A percentile compares a stretch with the other conserved stretches of the same genome.
phyloP scores from a whole-genome alignment of 306 rosid genomes.

The Luffa aegyptiaca region DNA sequence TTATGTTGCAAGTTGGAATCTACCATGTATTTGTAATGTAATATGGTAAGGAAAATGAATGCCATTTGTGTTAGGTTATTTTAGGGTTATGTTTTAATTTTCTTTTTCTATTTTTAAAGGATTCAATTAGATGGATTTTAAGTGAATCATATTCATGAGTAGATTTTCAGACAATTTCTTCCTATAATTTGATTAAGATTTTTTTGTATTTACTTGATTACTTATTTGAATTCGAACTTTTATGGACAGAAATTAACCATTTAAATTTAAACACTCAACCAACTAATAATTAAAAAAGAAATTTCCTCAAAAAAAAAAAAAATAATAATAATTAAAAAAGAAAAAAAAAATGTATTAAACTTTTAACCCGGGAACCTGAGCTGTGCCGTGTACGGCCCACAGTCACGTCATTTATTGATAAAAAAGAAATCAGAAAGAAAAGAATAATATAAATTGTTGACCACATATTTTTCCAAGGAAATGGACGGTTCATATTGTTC shows the following conservation, averaged over 20 bases:
- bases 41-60: neutral
- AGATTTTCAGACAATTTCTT: neutral
- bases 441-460: neutral
- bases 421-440: neutral
- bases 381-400: conserved; percentile 3
- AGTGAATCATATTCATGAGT: too few relatives aligned
- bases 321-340: too few relatives aligned
- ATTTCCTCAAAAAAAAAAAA: neutral
- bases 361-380: neutral
- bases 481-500: neutral
- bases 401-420: neutral
- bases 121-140: too few relatives aligned
- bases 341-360: too few relatives aligned
- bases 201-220: neutral
- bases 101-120: neutral
- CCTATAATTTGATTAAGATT: neutral
- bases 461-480: neutral
- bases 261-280: neutral
- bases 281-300: neutral
- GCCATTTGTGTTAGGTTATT: neutral
- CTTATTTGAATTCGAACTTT: neutral
- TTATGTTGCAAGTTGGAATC: neutral
- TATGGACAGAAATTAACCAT: neutral
- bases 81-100: neutral
- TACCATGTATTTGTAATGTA: neutral